These are phyloP conservation scores for Nakazawaea ambrosiae DNA, from an alignment of 805 yeast species.

Conservation along the genomic window DNA sequence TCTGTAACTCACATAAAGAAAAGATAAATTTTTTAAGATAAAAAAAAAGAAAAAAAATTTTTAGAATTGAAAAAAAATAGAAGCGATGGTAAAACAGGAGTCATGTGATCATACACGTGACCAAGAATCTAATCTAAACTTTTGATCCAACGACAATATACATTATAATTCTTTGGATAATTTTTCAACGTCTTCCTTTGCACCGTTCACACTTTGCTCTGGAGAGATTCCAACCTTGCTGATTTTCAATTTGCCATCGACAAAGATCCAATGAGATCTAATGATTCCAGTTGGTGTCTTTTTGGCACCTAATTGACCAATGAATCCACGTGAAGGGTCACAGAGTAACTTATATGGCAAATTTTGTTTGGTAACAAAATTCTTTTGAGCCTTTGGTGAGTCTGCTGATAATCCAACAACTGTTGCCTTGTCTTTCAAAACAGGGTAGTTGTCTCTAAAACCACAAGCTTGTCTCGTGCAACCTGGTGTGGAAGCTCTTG, in stretches of 20 bases:
- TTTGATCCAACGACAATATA: too few species aligned
- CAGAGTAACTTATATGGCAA: constrained; percentile 69
- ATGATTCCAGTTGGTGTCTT: constrained; percentile 70
- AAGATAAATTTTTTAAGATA: not conserved
- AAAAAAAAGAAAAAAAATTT: not conserved
- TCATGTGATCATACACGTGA: too few species aligned
- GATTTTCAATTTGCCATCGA: constrained; percentile 59
- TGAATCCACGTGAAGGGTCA: constrained; percentile 66
- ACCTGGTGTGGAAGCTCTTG: constrained; percentile 92
- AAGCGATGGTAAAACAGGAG: too few species aligned
- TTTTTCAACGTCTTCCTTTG: constrained; percentile 40
- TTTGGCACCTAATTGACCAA: constrained; percentile 75
- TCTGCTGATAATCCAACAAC: constrained; percentile 85
- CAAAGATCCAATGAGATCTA: constrained; percentile 90
- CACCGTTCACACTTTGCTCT: constrained; percentile 52
- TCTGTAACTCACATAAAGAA: not conserved
- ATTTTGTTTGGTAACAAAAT: constrained; percentile 63
- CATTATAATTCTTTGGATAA: not conserved
- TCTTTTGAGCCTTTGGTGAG: constrained; percentile 68
- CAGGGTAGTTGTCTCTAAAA: constrained; percentile 59
- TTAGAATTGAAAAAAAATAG: too few species aligned
- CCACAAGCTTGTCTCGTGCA: constrained; percentile 95
- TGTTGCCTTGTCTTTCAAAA: constrained; percentile 45
- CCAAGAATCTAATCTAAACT: too few species aligned
- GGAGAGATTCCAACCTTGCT: constrained; percentile 51